Base-by-base conservation (phyloP, 2,329 filamentous ascomycete genomes). In the Colletotrichum lentis region DNA sequence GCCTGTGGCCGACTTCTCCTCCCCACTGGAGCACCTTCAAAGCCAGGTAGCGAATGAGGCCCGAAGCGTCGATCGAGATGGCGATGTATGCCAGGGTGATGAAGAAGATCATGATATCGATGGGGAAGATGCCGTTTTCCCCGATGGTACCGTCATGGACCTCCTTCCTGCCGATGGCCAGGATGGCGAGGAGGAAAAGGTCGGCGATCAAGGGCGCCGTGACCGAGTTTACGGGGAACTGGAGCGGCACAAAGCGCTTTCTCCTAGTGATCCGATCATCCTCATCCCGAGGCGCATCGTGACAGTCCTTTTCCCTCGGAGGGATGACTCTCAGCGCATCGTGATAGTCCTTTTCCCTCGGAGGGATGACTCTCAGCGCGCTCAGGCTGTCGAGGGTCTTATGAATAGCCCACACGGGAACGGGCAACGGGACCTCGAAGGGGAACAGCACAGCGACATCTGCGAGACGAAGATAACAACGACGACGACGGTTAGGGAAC, bases 101-200 rank as follows among this genome's bases (percentile, higher is more conserved):
- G 78, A 93, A 93, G 78, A 93, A 93, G 18, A 83, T 79, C 88
- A 93, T 91, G 69, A 92, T 92, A 69, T 93, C 90, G 71, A 91
- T 84, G 0, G 90, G 90, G 2, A 82, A 82, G 71, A 93, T 93
- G 73, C 88, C 81, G 72, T 91, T 80, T 1, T 88, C 82, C 0
- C 90, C 90, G 8, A 91, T 76, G 0, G 88, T 92, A 2, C 90
- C 91, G 72, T 87, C 90, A n/a, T 85, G 81, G 0, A 93, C 89
- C 77, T 93, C 91, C 64, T 84, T 71, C 24, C 84, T 79, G 1
- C 89, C 89, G 73, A 93, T 93, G 6, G 90, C 90, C 24, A 83
- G 73, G 58, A 92, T 91, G 46, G 90, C 90, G 5, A 93, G 84
- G 24, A 93, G 80, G 72, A 93, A 92, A 1, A 93, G 83, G 72